Percentiles rank a stretch among this genome's conserved stretches.
These are phyloP conservation scores for Pythium chondricola DNA, from an alignment of 352 stramenopile genomes.

Conservation along the genomic window DNA sequence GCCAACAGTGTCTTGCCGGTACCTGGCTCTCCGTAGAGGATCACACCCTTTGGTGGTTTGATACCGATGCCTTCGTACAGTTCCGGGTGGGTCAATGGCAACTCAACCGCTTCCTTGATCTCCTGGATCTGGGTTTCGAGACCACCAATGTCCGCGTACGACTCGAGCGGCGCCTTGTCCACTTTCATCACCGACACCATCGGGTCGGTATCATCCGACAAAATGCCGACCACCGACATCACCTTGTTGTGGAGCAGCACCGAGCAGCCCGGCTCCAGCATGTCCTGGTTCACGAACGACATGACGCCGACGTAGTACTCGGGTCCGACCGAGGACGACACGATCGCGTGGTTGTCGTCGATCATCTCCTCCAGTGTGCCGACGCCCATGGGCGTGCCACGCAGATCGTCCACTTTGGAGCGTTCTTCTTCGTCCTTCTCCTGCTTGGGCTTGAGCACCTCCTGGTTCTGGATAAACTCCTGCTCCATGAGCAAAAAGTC, in stretches of 20 bases:
- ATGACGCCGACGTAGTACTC: slow-evolving; percentile 99
- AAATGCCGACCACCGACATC: slow-evolving; percentile 98
- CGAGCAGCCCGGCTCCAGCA: slow-evolving; percentile 97
- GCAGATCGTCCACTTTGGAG: slow-evolving; percentile 98
- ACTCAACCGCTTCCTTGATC: slow-evolving; percentile 93
- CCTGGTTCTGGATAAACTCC: slow-evolving; percentile 99
- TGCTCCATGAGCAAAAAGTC: slow-evolving; percentile 99
- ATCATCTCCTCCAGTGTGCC: slow-evolving; percentile 99
- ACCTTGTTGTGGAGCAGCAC: slow-evolving; percentile 99
- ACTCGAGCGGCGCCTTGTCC: slow-evolving; percentile 98
- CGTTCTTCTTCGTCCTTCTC: slow-evolving; percentile 98
- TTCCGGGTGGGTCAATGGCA: slow-evolving; percentile 98
- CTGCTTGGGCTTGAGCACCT: slow-evolving; percentile 99
- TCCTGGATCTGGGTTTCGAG: slow-evolving; percentile 97
- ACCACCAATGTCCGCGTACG: slow-evolving; percentile 99
- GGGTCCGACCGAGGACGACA: slow-evolving; percentile 95
- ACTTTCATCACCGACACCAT: slow-evolving; percentile 99
- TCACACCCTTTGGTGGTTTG: slow-evolving; percentile 98
- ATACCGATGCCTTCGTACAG: slow-evolving; percentile 99
- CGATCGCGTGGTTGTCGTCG: slow-evolving; percentile 99
- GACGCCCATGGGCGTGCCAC: slow-evolving; percentile 96
- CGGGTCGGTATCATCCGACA: slow-evolving; percentile 98
- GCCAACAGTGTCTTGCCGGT: slow-evolving; percentile 99
- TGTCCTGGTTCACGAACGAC: slow-evolving; percentile 99
- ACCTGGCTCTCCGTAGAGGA: slow-evolving; percentile 99